Evolutionary conservation across 441 rosid species (phyloP), one percentile per base, ranked within the genome.

Genomic region (Pelargonium exstipulatum): DNA sequence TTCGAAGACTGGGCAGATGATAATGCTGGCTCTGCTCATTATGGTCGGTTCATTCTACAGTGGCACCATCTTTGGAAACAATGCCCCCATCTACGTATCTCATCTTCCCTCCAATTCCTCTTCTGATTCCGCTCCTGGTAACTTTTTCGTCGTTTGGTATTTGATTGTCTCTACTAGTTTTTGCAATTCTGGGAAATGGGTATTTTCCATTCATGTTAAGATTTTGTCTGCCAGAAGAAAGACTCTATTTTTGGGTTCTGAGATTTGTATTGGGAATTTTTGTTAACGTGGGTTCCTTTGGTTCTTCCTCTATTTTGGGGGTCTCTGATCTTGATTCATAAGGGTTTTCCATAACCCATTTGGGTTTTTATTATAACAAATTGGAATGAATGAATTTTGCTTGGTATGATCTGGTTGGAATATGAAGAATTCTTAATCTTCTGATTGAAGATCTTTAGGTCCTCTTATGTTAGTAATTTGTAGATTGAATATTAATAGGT

Each of bases 31-130:
- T 0, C 63, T 74, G 71, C 48, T 74, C 63, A 13, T 74, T 49
- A 74, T 74, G 78, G 64, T 42, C 45, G 78, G 78, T 5, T 74
- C 78, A 14, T 74, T 74, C 67, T 74, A 74, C 55, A 61, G 62
- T 2, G 78, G 78, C 40, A 74, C 78, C 45, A 73, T 74, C 20
- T 74, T 74, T 32, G 74, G 74, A 53, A 70, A 70, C 51, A 66
- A 74, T 2, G 45, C 9, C 51, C 67, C 71, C 70, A 49, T 70
- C 37, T 65, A 65, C 67, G 68, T 69, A 35, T 12, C 78, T 69
- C 70, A 45, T 67, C 37, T 17, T 53, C 40, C 16, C 4, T 68
- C 76, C 65, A 35, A 61, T 13, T 60, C 64, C 61, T 64, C 58
- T 46, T 65, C 73, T 45, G 43, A 26, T 26, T 17, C 70, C 1